Evolutionary conservation across 176 grass and related monocot species (phyloP).

Genomic region (Juncus effusus): DNA sequence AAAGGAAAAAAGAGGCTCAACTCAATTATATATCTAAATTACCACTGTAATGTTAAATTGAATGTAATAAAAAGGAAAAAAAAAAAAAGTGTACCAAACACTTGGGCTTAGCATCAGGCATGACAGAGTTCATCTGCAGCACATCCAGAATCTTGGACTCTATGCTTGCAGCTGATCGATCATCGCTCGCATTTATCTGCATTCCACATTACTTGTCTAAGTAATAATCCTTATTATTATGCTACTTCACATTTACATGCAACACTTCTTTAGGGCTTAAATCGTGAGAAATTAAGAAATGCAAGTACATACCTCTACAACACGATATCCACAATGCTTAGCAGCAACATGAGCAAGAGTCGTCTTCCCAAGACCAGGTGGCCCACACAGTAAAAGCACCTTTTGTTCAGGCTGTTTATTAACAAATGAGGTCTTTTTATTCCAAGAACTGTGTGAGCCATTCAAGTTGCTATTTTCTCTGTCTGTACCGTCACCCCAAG

Average conservation of each 20-base stretch:
- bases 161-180: conserved; percentile 83
- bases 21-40: conserved; percentile 8
- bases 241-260: not conserved
- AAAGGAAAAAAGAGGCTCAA: not conserved
- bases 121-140: conserved; percentile 93
- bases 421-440: conserved; percentile 34
- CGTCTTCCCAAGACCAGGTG: conserved; percentile 92
- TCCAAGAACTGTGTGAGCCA: conserved; percentile 21
- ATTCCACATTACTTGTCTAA: conserved; percentile 30
- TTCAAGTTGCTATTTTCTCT: conserved; percentile 23
- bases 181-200: conserved; percentile 99
- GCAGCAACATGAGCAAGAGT: conserved; percentile 91
- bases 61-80: not conserved
- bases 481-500: conserved; percentile 34
- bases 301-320: conserved; percentile 65
- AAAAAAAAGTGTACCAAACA: conserved; percentile 58
- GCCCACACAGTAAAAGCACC: conserved; percentile 92
- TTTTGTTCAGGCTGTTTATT: conserved; percentile 72
- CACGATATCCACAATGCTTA: conserved; percentile 93
- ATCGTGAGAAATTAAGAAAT: not conserved
- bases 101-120: conserved; percentile 91
- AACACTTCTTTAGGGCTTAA: no score
- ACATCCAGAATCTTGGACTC: conserved; percentile 95
- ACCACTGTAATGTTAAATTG: conserved; percentile 15
- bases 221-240: not conserved